Evolutionary conservation across 768 basidiomycete genomes (phyloP).

Genomic region (Sistotremastrum niveocremeum): DNA sequence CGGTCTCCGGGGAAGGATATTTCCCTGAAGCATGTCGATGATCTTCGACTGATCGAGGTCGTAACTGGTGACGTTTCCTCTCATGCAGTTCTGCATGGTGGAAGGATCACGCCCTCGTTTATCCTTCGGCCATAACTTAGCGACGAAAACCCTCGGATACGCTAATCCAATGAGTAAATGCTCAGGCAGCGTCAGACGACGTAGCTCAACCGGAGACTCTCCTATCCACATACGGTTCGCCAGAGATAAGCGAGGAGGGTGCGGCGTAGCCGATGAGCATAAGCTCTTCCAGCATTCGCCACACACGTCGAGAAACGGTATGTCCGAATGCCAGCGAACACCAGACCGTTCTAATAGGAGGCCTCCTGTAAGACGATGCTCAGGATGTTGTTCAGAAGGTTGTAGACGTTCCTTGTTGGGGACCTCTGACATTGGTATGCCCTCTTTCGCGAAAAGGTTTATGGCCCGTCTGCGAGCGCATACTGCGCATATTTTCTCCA

Average conservation of each 20-base stretch:
- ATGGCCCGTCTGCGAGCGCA: too few species aligned
- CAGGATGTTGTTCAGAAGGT: too few species aligned
- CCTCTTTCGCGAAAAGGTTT: too few species aligned
- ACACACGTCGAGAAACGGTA: too few species aligned
- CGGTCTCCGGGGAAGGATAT: slow-evolving; percentile 19
- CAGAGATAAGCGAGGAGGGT: slow-evolving; percentile 14
- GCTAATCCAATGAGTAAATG: slow-evolving; percentile 20
- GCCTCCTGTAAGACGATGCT: too few species aligned
- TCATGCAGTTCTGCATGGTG: slow-evolving; percentile 16
- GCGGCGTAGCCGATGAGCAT: too few species aligned
- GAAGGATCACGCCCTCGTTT: slow-evolving; percentile 2
- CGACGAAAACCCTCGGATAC: slow-evolving; percentile 20
- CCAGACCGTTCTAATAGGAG: too few species aligned
- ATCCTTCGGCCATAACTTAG: slow-evolving; percentile 25
- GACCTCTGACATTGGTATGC: too few species aligned
- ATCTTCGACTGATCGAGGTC: slow-evolving; percentile 16
- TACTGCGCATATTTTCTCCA: too few species aligned
- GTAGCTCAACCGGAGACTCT: slow-evolving; percentile 15
- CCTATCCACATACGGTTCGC: slow-evolving; percentile 30
- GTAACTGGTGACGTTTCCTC: slow-evolving; percentile 23
- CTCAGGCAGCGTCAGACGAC: slow-evolving; percentile 22
- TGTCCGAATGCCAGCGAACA: too few species aligned
- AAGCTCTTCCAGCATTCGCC: too few species aligned
- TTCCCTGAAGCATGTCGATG: slow-evolving; percentile 19
- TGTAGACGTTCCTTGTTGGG: too few species aligned